These are phyloP conservation scores for Phaeosphaeriaceae sp. DNA, from an alignment of 2,329 filamentous ascomycete genomes.

Conservation along the genomic window DNA sequence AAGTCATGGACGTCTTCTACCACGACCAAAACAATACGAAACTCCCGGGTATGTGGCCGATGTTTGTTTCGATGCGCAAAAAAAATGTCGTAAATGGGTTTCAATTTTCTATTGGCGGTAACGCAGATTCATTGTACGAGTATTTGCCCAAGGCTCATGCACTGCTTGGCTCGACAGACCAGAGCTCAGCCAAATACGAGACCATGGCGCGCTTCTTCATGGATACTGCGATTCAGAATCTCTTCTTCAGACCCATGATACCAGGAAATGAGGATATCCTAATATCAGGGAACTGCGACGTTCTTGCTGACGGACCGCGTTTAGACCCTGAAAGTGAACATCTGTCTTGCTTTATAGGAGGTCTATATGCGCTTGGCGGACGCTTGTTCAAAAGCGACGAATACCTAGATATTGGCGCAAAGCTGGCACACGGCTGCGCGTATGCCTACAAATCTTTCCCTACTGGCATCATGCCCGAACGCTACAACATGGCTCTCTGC, in stretches of 20 bases:
- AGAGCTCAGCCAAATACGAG: constrained; percentile 53
- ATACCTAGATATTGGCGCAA: constrained; percentile 61
- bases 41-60: constrained; percentile 81
- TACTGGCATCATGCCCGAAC: constrained; percentile 66
- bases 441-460: constrained; percentile 64
- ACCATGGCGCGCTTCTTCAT: constrained; percentile 62
- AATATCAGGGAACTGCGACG: constrained; percentile 53
- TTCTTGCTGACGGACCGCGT: constrained; percentile 29
- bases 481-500: constrained; percentile 61
- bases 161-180: constrained; percentile 53
- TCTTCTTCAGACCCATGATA: constrained; percentile 58
- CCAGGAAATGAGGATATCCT: constrained; percentile 54
- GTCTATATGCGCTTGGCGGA: constrained; percentile 64
- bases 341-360: constrained; percentile 65
- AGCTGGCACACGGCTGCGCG: constrained; percentile 64
- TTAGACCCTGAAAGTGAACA: constrained; percentile 60
- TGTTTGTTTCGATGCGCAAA: constrained; percentile 58
- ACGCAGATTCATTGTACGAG: constrained; percentile 45
- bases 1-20: constrained; percentile 81
- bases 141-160: constrained; percentile 55
- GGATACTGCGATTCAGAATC: constrained; percentile 50
- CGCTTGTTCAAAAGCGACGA: constrained; percentile 59
- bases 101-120: constrained; percentile 43
- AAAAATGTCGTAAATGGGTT: constrained; percentile 38
- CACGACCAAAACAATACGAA: constrained; percentile 73